Evolutionary conservation across 1,284 basidiomycete genomes (phyloP).

Genomic region (Sanguinoderma infundibulare): DNA sequence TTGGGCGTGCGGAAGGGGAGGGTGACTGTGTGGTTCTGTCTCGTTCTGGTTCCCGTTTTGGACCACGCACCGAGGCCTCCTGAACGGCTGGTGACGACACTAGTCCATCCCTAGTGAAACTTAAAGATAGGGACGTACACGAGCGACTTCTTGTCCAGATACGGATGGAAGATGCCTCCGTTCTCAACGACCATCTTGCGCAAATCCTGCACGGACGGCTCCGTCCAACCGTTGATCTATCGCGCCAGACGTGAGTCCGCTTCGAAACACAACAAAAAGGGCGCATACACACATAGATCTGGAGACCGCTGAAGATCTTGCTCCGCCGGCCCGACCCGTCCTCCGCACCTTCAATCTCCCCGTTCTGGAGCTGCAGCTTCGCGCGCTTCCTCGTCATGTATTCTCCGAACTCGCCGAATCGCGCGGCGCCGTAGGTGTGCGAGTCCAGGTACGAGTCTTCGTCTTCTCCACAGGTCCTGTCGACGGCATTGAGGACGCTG

Average conservation of each 20-base stretch:
- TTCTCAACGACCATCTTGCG: constrained; percentile 81
- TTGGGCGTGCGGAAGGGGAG: too few species aligned
- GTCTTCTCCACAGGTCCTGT: constrained; percentile 11
- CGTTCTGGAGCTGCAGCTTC: constrained; percentile 89
- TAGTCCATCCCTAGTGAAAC: too few species aligned
- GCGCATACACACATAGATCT: constrained; percentile 74
- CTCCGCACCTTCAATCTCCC: constrained; percentile 48
- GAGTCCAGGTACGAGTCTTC: constrained; percentile 29
- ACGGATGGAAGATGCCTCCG: constrained; percentile 86
- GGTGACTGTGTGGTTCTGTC: too few species aligned
- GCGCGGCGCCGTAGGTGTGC: constrained; percentile 77
- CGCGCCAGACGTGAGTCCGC: neutral
- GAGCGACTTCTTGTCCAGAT: constrained; percentile 77
- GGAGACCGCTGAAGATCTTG: constrained; percentile 73
- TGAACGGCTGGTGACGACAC: too few species aligned
- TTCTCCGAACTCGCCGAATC: constrained; percentile 84
- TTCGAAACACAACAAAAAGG: neutral
- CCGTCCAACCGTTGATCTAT: constrained; percentile 90
- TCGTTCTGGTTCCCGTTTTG: too few species aligned
- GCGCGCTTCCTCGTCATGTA: constrained; percentile 91
- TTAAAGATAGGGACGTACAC: constrained; percentile 64
- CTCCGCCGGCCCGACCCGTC: constrained; percentile 35
- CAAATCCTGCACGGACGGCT: constrained; percentile 87
- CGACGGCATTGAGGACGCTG: constrained; percentile 23
- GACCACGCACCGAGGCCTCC: too few species aligned